A percentile compares a stretch with the other conserved stretches of the same genome.
Evolutionary conservation across 371 early-diverging fungal genomes (phyloP).

Genomic region (Mortierella sp.): DNA sequence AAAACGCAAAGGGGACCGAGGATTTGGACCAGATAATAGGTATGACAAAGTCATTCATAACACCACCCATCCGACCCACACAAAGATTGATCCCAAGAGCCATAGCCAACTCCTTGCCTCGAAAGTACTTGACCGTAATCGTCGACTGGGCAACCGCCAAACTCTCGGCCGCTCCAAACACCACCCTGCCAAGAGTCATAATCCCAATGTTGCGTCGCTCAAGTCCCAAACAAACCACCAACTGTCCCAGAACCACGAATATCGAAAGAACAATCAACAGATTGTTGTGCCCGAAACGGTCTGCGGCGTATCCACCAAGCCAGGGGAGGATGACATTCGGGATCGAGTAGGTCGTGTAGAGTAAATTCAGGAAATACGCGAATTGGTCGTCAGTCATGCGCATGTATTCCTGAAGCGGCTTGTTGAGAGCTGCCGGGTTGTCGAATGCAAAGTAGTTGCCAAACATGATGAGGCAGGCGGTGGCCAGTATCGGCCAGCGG

Average conservation of each 20-base stretch:
- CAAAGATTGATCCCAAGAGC: slow-evolving; percentile 60
- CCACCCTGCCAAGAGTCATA: slow-evolving; percentile 60
- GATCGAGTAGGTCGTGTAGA: slow-evolving; percentile 72
- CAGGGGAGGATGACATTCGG: slow-evolving; percentile 77
- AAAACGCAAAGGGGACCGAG: slow-evolving; percentile 53
- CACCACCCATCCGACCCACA: slow-evolving; percentile 58
- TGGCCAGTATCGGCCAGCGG: slow-evolving; percentile 56
- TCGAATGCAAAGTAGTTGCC: slow-evolving; percentile 73
- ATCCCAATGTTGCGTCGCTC: slow-evolving; percentile 33
- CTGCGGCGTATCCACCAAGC: slow-evolving; percentile 64
- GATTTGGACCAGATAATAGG: slow-evolving; percentile 25
- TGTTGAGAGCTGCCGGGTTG: slow-evolving; percentile 70
- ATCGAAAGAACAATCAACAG: slow-evolving; percentile 62
- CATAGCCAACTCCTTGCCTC: slow-evolving; percentile 61
- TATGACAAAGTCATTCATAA: slow-evolving; percentile 58
- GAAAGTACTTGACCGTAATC: slow-evolving; percentile 61
- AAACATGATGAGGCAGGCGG: slow-evolving; percentile 62
- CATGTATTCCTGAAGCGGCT: slow-evolving; percentile 46
- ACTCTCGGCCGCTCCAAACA: slow-evolving; percentile 68
- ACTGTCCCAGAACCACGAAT: slow-evolving; percentile 69
- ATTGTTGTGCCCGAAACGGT: slow-evolving; percentile 51
- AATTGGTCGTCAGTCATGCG: slow-evolving; percentile 27
- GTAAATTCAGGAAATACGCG: slow-evolving; percentile 48
- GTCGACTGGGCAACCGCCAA: slow-evolving; percentile 61
- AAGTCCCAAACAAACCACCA: slow-evolving; percentile 68